These are phyloP conservation scores for Solanum megistacrolobum DNA, from an alignment of 257 asterid genomes.

Conservation along the genomic window DNA sequence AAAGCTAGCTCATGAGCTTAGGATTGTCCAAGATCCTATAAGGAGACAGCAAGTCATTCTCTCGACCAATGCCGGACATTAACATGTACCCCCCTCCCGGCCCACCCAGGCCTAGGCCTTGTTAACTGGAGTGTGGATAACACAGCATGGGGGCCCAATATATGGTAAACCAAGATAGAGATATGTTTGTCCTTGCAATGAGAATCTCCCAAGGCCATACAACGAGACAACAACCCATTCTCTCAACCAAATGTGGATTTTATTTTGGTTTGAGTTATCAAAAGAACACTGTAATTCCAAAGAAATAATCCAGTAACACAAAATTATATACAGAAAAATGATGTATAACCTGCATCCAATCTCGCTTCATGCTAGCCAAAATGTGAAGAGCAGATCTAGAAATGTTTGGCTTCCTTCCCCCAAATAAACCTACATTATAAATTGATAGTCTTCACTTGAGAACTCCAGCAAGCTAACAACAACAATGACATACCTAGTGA, in stretches of 20 bases:
- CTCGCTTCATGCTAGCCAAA: constrained; percentile 80
- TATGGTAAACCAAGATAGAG: neutral
- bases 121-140: neutral
- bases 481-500: neutral
- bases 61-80: neutral
- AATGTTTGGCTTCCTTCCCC: constrained; percentile 12
- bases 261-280: neutral
- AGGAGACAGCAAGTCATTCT: neutral
- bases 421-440: constrained; percentile 43
- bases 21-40: neutral
- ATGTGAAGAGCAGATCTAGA: constrained; percentile 25
- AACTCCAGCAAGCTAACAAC: neutral
- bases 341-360: constrained; percentile 75
- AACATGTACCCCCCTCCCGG: neutral
- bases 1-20: neutral
- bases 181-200: neutral
- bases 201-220: neutral
- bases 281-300: neutral
- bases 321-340: neutral
- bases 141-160: neutral
- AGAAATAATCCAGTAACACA: neutral
- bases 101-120: neutral
- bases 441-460: constrained; percentile 2
- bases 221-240: neutral
- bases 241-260: neutral